phyloP scores from a whole-genome alignment of 192 early-diverging fungal species.

The Coemansia sp. region DNA sequence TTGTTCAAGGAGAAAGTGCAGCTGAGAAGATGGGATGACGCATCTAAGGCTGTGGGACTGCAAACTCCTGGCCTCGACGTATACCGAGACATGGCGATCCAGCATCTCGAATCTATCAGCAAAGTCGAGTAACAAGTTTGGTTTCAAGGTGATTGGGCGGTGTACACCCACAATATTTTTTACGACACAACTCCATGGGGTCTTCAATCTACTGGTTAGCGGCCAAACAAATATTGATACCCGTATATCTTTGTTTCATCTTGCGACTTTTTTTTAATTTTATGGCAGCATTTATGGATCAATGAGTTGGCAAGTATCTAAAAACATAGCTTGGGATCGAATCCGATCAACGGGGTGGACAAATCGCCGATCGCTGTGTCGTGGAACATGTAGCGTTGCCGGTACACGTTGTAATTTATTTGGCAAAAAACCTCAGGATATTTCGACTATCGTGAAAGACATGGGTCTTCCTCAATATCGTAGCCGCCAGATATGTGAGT shows the following conservation, averaged over 20 bases:
- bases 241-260: too few relatives aligned
- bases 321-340: too few relatives aligned
- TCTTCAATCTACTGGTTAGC: too few relatives aligned
- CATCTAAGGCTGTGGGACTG: constrained; percentile 45
- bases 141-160: too few relatives aligned
- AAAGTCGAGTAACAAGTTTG: background rate
- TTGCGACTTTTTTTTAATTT: too few relatives aligned
- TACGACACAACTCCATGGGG: too few relatives aligned
- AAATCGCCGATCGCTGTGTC: background rate
- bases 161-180: constrained; percentile 4
- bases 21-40: constrained; percentile 58
- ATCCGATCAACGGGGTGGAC: too few relatives aligned
- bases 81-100: constrained; percentile 46
- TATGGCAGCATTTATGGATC: too few relatives aligned
- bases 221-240: too few relatives aligned
- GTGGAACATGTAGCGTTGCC: background rate
- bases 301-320: too few relatives aligned
- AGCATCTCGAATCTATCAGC: constrained; percentile 21
- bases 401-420: constrained; percentile 21
- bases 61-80: constrained; percentile 50
- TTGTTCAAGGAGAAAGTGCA: constrained; percentile 57
- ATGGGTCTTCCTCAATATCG: constrained; percentile 24
- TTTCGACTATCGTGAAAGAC: constrained; percentile 4
- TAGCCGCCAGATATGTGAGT: constrained; percentile 38
- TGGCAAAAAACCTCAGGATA: constrained; percentile 29